Percentiles rank a stretch among this genome's conserved stretches.
Conservation (phyloP, 495 filamentous ascomycete genomes). For the Copromyces sp. region DNA sequence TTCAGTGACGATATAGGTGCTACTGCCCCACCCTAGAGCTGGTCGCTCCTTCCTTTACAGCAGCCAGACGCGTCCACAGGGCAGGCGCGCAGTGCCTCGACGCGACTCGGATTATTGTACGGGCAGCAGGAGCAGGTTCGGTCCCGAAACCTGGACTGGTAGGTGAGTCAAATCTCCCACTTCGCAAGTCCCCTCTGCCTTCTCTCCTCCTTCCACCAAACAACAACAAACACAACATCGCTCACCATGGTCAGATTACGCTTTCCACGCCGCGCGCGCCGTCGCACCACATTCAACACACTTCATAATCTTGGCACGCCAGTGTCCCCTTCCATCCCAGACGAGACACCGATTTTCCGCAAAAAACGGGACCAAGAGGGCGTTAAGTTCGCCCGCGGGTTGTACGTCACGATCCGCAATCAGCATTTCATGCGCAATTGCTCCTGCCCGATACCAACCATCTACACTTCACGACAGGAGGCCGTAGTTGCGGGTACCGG, state of each 20-base stretch:
- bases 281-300: background rate
- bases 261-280: background rate
- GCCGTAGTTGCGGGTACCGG: constrained; percentile 12
- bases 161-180: background rate
- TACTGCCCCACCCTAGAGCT: background rate
- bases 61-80: background rate
- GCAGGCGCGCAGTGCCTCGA: background rate
- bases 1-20: background rate
- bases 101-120: background rate
- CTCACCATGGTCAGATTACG: background rate
- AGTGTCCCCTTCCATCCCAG: background rate
- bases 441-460: constrained; percentile 12
- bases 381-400: constrained; percentile 12
- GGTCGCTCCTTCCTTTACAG: background rate
- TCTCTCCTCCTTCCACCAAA: background rate
- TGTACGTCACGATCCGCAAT: constrained; percentile 19
- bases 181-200: background rate
- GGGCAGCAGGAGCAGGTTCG: background rate
- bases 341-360: background rate
- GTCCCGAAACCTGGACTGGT: background rate
- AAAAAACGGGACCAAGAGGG: constrained; percentile 1
- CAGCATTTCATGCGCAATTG: constrained; percentile 18
- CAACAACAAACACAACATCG: background rate
- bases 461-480: constrained; percentile 14
- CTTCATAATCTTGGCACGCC: background rate